Conservation (phyloP, 306 rosid genomes). For the Castanopsis chinensis region DNA sequence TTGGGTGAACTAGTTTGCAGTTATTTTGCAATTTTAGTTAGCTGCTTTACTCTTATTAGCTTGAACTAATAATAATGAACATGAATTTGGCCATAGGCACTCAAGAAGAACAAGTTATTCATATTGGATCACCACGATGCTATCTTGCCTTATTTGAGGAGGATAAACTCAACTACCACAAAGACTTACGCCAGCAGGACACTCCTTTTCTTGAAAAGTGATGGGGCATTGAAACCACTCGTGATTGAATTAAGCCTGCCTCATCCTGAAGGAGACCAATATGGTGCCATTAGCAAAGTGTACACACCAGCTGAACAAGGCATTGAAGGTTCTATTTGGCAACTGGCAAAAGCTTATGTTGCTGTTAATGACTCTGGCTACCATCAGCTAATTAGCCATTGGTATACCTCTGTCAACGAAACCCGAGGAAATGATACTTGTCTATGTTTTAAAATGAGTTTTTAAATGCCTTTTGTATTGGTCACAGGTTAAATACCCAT, state of each 20-base stretch:
- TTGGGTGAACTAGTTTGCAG: not conserved
- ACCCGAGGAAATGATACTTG: not conserved
- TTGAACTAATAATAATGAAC: not conserved
- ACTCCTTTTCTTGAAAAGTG: slow-evolving; percentile 53
- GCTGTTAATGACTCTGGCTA: slow-evolving; percentile 62
- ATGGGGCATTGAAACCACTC: slow-evolving; percentile 76
- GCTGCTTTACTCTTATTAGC: not conserved
- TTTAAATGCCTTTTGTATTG: not conserved
- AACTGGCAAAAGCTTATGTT: slow-evolving; percentile 79
- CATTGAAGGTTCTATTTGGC: slow-evolving; percentile 61
- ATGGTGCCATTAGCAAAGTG: slow-evolving; percentile 59
- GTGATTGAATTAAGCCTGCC: slow-evolving; percentile 82
- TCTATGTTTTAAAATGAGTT: not conserved
- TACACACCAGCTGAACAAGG: slow-evolving; percentile 53
- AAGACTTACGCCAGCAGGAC: slow-evolving; percentile 73
- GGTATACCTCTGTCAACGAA: slow-evolving; percentile 37
- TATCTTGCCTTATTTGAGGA: slow-evolving; percentile 60
- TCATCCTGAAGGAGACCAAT: slow-evolving; percentile 45
- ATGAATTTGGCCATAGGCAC: slow-evolving; percentile 48
- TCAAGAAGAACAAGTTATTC: slow-evolving; percentile 47
- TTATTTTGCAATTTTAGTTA: not conserved
- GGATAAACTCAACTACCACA: slow-evolving; percentile 57
- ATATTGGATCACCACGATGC: slow-evolving; percentile 78
- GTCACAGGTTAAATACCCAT: slow-evolving; percentile 71
- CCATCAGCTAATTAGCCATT: slow-evolving; percentile 78